Conservation (phyloP, 768 basidiomycete genomes). For the Crepidotus variabilis region DNA sequence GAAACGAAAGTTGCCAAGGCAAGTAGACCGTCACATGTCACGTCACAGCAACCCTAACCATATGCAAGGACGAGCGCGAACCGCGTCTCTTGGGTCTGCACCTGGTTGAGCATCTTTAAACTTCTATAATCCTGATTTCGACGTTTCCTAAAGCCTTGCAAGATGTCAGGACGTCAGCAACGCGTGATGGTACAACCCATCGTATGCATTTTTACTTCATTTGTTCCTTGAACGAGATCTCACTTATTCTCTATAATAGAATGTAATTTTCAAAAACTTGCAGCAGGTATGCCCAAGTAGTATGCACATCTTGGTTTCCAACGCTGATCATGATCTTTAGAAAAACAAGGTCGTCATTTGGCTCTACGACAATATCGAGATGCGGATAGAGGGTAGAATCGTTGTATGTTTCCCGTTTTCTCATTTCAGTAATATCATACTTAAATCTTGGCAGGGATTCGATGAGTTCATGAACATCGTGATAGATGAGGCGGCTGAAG, state of each 20-base stretch:
- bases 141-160: constrained; percentile 19
- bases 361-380: constrained; percentile 96
- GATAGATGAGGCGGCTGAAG: constrained; percentile 89
- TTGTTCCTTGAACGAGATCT: constrained; percentile 3
- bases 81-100: constrained; percentile 7
- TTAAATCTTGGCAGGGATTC: constrained; percentile 67
- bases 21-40: constrained; percentile 19
- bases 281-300: constrained; percentile 58
- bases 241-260: constrained; percentile 41
- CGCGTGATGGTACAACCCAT: constrained; percentile 99
- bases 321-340: constrained; percentile 32
- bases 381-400: constrained; percentile 94
- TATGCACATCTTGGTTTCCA: not conserved
- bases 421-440: constrained; percentile 6
- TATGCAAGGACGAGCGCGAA: not conserved
- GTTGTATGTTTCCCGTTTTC: constrained; percentile 59
- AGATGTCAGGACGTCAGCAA: constrained; percentile 89
- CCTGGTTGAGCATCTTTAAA: constrained; percentile 8
- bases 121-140: constrained; percentile 11
- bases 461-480: constrained; percentile 99
- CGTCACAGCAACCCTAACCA: constrained; percentile 16
- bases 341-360: constrained; percentile 85
- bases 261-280: constrained; percentile 97
- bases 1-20: constrained; percentile 15
- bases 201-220: constrained; percentile 47